Conservation (phyloP, 352 stramenopile genomes). For the Globisporangium viniferum region DNA sequence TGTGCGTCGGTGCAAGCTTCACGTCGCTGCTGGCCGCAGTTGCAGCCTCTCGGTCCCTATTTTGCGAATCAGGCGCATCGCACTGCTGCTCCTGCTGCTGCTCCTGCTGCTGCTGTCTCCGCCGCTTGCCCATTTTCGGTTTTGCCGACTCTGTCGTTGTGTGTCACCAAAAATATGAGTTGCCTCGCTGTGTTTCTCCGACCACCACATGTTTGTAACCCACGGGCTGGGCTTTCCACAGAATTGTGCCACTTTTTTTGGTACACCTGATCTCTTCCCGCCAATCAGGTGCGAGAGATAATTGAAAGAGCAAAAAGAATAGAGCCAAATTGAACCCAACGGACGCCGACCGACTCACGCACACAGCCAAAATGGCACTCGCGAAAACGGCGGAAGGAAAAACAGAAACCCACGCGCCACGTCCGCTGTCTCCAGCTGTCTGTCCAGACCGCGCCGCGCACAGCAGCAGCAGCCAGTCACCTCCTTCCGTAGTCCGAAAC, state of each 20-base stretch:
- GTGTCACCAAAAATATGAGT: neutral
- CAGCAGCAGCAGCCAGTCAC: neutral
- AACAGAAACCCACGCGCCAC: neutral
- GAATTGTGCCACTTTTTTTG: neutral
- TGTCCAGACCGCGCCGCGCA: neutral
- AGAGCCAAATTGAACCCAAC: slow-evolving; percentile 14
- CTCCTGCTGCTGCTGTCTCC: slow-evolving; percentile 5
- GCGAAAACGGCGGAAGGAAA: slow-evolving; percentile 10
- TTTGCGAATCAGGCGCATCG: neutral
- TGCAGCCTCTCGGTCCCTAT: neutral
- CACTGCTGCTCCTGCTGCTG: neutral
- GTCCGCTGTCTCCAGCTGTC: neutral
- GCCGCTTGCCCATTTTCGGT: slow-evolving; percentile 6
- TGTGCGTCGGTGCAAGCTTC: too few relatives aligned
- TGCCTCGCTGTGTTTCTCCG: neutral
- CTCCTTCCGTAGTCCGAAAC: neutral
- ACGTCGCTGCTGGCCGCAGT: neutral
- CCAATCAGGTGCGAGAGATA: slow-evolving; percentile 3
- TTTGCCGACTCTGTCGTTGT: neutral
- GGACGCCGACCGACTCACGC: neutral
- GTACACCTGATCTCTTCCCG: neutral
- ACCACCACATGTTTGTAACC: slow-evolving; percentile 3
- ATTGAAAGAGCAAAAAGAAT: neutral
- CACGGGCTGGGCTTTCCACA: neutral
- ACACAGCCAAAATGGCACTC: neutral